These are phyloP conservation scores for Athelia sp. DNA, from an alignment of 1,284 basidiomycete species.

Conservation along the genomic window DNA sequence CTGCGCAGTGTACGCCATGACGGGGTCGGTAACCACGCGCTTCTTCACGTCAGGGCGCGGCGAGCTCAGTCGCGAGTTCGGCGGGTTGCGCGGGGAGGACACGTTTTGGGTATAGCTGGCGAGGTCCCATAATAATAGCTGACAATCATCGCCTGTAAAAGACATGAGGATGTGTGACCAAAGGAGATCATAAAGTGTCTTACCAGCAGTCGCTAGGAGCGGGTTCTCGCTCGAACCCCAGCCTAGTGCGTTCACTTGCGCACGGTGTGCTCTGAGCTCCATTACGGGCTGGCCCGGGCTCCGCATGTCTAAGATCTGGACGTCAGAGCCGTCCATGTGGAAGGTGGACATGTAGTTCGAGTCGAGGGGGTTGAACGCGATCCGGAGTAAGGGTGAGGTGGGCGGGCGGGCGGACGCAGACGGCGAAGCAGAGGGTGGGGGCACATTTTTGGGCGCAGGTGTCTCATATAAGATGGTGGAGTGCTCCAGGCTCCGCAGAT, in stretches of 20 bases:
- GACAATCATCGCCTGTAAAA: constrained; percentile 80
- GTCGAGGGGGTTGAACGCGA: no score
- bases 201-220: constrained; percentile 81
- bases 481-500: constrained; percentile 93
- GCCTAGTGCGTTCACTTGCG: constrained; percentile 76
- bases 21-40: constrained; percentile 64
- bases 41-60: constrained; percentile 74
- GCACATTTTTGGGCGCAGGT: constrained; percentile 67
- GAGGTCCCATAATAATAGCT: constrained; percentile 88
- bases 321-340: no score
- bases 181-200: constrained; percentile 18
- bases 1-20: constrained; percentile 79
- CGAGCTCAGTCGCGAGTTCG: constrained; percentile 62
- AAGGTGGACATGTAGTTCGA: no score
- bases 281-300: constrained; percentile 91
- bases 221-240: constrained; percentile 85
- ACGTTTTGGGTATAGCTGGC: constrained; percentile 55
- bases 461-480: constrained; percentile 99
- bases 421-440: constrained; percentile 52
- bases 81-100: constrained; percentile 48
- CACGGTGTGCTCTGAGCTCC: constrained; percentile 79
- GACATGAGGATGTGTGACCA: constrained; percentile 5
- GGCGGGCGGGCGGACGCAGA: constrained; percentile 61
- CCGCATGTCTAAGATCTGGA: constrained; percentile 93
- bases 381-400: constrained; percentile 50